Evolutionary conservation across 1,284 basidiomycete genomes (phyloP).

Genomic region (Thelephora terrestris): DNA sequence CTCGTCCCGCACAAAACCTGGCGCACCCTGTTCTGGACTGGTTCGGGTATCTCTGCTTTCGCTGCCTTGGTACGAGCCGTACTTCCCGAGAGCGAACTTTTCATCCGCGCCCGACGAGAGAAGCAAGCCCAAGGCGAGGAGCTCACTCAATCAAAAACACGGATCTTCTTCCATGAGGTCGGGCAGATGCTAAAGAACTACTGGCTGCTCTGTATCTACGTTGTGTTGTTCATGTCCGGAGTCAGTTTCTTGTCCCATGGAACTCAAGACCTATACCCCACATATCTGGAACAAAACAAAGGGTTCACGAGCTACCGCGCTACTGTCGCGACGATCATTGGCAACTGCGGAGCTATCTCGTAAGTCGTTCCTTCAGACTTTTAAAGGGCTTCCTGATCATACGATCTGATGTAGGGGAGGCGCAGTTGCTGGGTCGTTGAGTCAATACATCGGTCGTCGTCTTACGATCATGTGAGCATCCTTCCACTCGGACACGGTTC

Average conservation of each 20-base stretch:
- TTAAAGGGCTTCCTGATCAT: not conserved
- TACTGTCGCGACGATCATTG: constrained; percentile 85
- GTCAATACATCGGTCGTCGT: constrained; percentile 83
- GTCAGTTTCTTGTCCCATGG: constrained; percentile 94
- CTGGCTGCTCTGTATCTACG: constrained; percentile 84
- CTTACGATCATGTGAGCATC: constrained; percentile 67
- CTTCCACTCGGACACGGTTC: constrained; percentile 10
- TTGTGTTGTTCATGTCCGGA: constrained; percentile 68
- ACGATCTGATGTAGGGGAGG: constrained; percentile 48
- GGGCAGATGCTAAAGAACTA: constrained; percentile 72
- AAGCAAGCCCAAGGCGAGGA: constrained; percentile 36
- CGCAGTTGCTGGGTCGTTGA: constrained; percentile 63
- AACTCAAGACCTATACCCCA: constrained; percentile 76
- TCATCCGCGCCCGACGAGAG: constrained; percentile 38
- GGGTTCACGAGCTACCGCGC: constrained; percentile 48
- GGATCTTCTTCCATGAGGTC: constrained; percentile 65
- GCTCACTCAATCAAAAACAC: constrained; percentile 40
- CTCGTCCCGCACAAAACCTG: constrained; percentile 52
- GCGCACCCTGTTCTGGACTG: constrained; percentile 62
- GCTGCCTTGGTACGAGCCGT: constrained; percentile 61
- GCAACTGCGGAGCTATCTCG: constrained; percentile 49
- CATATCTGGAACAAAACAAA: constrained; percentile 61
- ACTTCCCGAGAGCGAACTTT: constrained; percentile 78
- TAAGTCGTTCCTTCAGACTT: constrained; percentile 18
- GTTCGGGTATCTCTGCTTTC: constrained; percentile 62